phyloP scores from a whole-genome alignment of 2,329 filamentous ascomycete species.

The Claviceps cyperi region DNA sequence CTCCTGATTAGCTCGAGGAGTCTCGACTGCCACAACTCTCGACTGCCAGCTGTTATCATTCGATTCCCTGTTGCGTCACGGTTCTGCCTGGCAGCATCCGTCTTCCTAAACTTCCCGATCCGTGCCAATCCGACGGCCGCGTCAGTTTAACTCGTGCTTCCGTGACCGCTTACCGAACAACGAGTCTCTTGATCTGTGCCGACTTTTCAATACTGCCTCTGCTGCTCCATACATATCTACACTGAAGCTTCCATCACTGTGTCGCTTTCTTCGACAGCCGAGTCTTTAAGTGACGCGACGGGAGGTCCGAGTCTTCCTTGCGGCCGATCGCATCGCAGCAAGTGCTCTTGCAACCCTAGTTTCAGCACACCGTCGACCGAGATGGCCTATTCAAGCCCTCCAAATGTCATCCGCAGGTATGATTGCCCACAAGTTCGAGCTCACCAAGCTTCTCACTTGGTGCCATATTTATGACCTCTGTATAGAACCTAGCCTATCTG shows the following conservation, averaged over 20 bases:
- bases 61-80: not conserved
- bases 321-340: not conserved
- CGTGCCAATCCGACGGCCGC: not conserved
- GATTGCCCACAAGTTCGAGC: not conserved
- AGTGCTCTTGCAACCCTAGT: not conserved
- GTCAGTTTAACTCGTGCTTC: not conserved
- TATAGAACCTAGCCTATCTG: not conserved
- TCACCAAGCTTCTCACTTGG: not conserved
- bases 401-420: constrained; percentile 54
- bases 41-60: too few relatives aligned
- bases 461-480: not conserved
- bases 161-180: not conserved
- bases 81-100: not conserved
- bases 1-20: too few relatives aligned
- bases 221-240: not conserved
- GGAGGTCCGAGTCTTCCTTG: not conserved
- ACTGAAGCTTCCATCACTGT: not conserved
- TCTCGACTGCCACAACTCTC: too few relatives aligned
- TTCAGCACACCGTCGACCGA: constrained; percentile 5
- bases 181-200: not conserved
- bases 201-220: not conserved
- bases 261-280: not conserved
- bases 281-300: not conserved
- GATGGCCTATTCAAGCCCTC: constrained; percentile 31
- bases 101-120: not conserved